Conservation (phyloP, 768 basidiomycete genomes). For the Kwoniella sp. region DNA sequence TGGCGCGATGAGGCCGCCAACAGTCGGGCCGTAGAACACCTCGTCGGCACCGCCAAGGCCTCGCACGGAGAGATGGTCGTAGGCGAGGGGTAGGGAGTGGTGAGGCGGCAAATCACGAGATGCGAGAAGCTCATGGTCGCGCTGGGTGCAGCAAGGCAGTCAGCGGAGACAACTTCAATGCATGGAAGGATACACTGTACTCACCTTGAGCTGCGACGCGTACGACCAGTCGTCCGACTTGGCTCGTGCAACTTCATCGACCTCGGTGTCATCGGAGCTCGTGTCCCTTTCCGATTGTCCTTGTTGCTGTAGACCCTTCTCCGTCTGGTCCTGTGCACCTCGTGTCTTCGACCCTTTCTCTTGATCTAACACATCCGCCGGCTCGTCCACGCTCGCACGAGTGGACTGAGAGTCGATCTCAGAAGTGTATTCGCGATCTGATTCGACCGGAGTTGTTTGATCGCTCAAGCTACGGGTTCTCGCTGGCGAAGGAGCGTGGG, state of each 20-base stretch:
- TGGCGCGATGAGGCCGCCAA: constrained; percentile 45
- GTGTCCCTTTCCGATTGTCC: neutral
- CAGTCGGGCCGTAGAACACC: constrained; percentile 42
- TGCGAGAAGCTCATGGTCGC: constrained; percentile 37
- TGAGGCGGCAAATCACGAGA: constrained; percentile 30
- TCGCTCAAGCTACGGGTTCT: neutral
- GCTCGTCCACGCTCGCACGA: neutral
- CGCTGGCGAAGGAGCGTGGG: neutral
- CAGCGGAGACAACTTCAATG: neutral
- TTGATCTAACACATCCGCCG: neutral
- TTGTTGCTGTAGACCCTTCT: neutral
- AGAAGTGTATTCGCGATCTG: neutral
- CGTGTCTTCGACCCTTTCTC: neutral
- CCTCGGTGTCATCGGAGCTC: neutral
- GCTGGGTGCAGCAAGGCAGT: constrained; percentile 9
- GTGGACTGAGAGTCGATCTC: neutral
- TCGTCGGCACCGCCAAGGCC: constrained; percentile 44
- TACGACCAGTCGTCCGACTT: constrained; percentile 14
- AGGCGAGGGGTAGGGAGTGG: constrained; percentile 42
- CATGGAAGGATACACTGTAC: neutral
- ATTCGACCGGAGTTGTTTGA: neutral
- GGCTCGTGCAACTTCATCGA: neutral
- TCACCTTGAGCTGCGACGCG: constrained; percentile 18
- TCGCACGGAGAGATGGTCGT: constrained; percentile 43
- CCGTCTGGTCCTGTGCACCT: neutral